These are phyloP conservation scores for Chimonanthus salicifolius DNA, from an alignment of 164 flowering plant species.

Conservation along the genomic window DNA sequence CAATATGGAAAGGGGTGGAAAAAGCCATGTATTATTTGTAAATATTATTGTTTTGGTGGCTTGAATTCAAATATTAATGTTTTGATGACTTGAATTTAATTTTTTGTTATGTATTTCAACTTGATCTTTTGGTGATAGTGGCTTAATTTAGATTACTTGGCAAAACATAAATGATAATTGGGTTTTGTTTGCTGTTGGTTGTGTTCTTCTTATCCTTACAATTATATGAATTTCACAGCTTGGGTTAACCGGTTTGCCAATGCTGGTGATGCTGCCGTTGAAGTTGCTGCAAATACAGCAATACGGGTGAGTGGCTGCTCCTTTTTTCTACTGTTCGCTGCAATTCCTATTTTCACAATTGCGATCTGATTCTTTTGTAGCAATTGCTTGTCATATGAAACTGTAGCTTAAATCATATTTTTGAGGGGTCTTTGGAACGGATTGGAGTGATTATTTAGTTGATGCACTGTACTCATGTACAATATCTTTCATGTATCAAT, in stretches of 20 bases:
- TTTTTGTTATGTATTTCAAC: not conserved
- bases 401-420: too few relatives aligned
- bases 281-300: constrained; percentile 92
- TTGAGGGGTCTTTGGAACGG: too few relatives aligned
- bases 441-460: too few relatives aligned
- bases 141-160: too few relatives aligned
- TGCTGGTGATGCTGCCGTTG: constrained; percentile 97
- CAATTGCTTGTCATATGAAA: too few relatives aligned
- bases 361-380: too few relatives aligned
- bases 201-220: not conserved
- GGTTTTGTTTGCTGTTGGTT: not conserved
- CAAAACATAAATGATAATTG: too few relatives aligned
- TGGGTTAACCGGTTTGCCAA: constrained; percentile 99
- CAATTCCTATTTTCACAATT: not conserved
- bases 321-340: not conserved
- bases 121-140: too few relatives aligned
- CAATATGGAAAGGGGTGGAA: not conserved
- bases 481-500: too few relatives aligned
- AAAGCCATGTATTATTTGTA: not conserved
- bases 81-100: not conserved
- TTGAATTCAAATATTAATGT: not conserved
- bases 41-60: not conserved
- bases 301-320: constrained; percentile 44
- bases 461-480: too few relatives aligned
- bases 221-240: constrained; percentile 33